Conservation (phyloP, 2,329 filamentous ascomycete genomes). For the Chaetoscypha palmicola region DNA sequence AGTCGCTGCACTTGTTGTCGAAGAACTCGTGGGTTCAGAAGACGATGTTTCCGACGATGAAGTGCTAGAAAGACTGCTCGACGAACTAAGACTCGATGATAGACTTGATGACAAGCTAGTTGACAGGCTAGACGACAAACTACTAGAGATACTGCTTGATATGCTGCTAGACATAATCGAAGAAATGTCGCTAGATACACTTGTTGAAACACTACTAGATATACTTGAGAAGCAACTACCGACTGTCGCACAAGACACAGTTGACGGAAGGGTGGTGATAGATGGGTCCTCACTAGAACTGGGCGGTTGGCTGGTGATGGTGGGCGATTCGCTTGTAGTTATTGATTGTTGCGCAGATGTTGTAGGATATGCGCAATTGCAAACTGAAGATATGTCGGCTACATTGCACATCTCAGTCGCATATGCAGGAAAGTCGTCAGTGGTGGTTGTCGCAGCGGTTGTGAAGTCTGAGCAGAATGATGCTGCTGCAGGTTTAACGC, state of each 20-base stretch:
- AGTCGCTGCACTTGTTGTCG: too few relatives aligned
- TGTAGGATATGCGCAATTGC: constrained; percentile 15
- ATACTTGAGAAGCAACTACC: constrained; percentile 7
- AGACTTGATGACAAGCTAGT: constrained; percentile 1
- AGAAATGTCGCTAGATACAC: constrained; percentile 5
- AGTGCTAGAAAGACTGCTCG: too few relatives aligned
- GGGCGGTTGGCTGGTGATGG: background rate
- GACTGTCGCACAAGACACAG: constrained; percentile 3
- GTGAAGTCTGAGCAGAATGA: constrained; percentile 16
- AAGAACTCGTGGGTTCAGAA: too few relatives aligned
- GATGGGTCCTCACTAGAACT: background rate
- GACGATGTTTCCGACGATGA: too few relatives aligned
- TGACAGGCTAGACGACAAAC: background rate
- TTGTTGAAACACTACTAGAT: constrained; percentile 3
- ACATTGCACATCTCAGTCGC: constrained; percentile 1
- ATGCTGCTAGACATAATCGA: constrained; percentile 2
- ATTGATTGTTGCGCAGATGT: background rate
- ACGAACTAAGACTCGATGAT: background rate
- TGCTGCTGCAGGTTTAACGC: constrained; percentile 5
- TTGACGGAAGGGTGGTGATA: background rate
- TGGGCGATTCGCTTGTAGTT: background rate
- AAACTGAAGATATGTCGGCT: constrained; percentile 15
- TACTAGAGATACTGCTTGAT: constrained; percentile 3
- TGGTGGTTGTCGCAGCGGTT: constrained; percentile 9
- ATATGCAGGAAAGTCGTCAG: constrained; percentile 12